Evolutionary conservation across 2,329 filamentous ascomycete species (phyloP), one percentile per base, ranked within the genome.

Genomic region (Arthrinium puccinioides): DNA sequence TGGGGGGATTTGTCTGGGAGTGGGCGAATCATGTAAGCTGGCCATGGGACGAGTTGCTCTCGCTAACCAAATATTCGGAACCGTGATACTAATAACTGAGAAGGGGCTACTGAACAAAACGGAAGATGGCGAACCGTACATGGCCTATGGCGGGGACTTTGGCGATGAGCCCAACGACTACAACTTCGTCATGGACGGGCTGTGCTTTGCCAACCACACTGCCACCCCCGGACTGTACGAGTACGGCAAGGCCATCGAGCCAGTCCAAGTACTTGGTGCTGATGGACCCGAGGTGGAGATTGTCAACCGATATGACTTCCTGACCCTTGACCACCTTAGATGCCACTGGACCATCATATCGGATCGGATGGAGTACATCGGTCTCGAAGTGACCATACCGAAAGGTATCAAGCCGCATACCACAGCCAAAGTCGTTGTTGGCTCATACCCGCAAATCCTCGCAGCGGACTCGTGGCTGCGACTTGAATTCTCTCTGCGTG

Each of bases 1-100:
- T 84, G 59, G 81, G 82, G 5, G 82, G 81, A 0, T 77, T 74
- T 24, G 69, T 80, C 3, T 81, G 76, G 76, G 76, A 81, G 47
- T 81, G 76, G 76, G 70, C 67, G 0, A 80, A 78, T 40, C 75
- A 79, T 37, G 69, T 72, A 28, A 44, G 57, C 44, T 7, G 13
- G 10, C 9, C 3, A 13, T 30, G 18, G 16, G 15, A 16, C 14
- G 11, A 21, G 21, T 10, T 32, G 16, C 13, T 5, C 4, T 11
- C 8, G 13, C 15, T 30, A 4, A 28, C 13, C 14, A 27, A 11
- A 25, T 18, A 21, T n/a, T n/a, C 6, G 26, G 14, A 13, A 15
- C 6, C 14, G 19, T 30, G 4, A 23, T 14, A 15, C 4, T 19
- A n/a, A 35, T 18, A 3, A 25, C 9, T 14, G 6, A n/a, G 2